Conservation (phyloP, 1,284 basidiomycete species). For the Ceratobasidium sp. region DNA sequence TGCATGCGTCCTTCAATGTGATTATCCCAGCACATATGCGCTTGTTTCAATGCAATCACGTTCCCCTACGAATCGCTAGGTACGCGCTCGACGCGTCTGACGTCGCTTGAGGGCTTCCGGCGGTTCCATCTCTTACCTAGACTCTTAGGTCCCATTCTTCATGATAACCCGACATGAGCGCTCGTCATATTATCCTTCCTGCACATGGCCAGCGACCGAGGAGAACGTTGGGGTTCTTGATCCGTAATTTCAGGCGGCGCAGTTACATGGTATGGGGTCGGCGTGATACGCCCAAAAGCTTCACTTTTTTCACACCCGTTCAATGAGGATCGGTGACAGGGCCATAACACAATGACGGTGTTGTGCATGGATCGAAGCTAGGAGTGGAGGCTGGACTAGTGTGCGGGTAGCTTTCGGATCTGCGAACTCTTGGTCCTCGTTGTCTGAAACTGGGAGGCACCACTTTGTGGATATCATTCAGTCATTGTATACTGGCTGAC, state of each 20-base stretch:
- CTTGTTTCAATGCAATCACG: background rate
- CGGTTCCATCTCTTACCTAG: background rate
- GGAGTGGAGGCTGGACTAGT: background rate
- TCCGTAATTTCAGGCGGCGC: slow-evolving; percentile 8
- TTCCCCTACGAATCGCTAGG: background rate
- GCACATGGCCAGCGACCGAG: slow-evolving; percentile 3
- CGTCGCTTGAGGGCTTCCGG: slow-evolving; percentile 31
- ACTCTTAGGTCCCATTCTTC: background rate
- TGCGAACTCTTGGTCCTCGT: background rate
- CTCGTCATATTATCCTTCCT: background rate
- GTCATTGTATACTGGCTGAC: too few relatives aligned
- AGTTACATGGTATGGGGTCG: background rate
- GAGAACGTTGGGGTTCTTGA: background rate
- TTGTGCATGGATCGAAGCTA: background rate
- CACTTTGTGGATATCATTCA: too few relatives aligned
- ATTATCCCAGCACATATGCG: background rate
- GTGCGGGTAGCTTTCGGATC: background rate
- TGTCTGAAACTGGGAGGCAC: slow-evolving; percentile 7
- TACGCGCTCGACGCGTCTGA: slow-evolving; percentile 13
- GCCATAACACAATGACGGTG: background rate
- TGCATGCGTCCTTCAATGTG: background rate
- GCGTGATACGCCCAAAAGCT: background rate
- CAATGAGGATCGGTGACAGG: background rate
- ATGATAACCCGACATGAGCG: background rate
- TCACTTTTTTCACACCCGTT: background rate